These are phyloP conservation scores for Pythium aphanidermatum DNA, from an alignment of 352 stramenopile species.

Conservation along the genomic window DNA sequence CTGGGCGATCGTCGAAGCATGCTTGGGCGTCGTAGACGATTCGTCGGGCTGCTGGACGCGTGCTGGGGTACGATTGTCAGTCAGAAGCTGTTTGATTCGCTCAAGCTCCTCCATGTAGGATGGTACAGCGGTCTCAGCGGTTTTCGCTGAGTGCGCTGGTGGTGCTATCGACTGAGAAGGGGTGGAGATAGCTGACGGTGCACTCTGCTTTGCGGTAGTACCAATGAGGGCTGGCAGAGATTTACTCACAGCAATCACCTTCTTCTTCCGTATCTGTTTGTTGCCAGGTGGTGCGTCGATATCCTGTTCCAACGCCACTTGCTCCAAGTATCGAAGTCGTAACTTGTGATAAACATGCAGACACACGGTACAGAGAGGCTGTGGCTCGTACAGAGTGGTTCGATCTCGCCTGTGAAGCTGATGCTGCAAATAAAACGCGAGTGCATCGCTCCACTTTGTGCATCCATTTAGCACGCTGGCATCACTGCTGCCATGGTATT, in stretches of 20 bases:
- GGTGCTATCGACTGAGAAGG: not conserved
- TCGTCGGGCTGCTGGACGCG: constrained; percentile 6
- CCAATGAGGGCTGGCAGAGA: constrained; percentile 3
- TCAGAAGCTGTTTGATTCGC: constrained; percentile 50
- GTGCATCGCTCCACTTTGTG: constrained; percentile 24
- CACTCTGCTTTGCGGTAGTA: too few relatives aligned
- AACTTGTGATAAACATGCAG: constrained; percentile 39
- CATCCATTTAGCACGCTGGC: constrained; percentile 43
- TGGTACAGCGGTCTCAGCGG: too few relatives aligned
- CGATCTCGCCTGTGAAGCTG: constrained; percentile 41
- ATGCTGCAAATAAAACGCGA: constrained; percentile 56
- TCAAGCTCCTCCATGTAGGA: constrained; percentile 47
- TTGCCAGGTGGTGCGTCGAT: not conserved
- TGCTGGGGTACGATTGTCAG: constrained; percentile 16
- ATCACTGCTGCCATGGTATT: constrained; percentile 30
- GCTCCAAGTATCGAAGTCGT: constrained; percentile 1
- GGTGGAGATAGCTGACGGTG: too few relatives aligned
- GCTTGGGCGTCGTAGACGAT: not conserved
- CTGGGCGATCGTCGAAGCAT: too few relatives aligned
- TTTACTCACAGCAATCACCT: too few relatives aligned
- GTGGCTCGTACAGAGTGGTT: constrained; percentile 48
- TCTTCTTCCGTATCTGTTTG: too few relatives aligned
- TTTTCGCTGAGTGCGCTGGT: not conserved
- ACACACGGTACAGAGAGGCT: constrained; percentile 42
- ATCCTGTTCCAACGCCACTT: not conserved